These are phyloP conservation scores for Aspergillus alliaceus DNA, from an alignment of 2,329 filamentous ascomycete species.

Conservation along the genomic window DNA sequence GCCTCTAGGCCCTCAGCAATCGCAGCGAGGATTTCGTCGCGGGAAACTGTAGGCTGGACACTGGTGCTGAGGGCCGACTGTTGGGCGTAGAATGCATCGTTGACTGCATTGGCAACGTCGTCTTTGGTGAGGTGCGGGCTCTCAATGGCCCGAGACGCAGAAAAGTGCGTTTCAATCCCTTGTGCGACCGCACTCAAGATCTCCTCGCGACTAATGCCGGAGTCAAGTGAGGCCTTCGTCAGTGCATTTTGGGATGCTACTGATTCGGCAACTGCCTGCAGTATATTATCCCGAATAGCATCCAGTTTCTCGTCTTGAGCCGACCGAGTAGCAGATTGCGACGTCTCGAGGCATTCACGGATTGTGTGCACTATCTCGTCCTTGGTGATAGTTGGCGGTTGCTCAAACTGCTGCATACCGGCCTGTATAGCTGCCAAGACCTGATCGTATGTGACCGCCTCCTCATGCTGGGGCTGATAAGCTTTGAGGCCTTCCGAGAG, in stretches of 20 bases:
- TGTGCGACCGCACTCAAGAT: slow-evolving; percentile 62
- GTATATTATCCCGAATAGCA: slow-evolving; percentile 33
- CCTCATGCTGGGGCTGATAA: slow-evolving; percentile 57
- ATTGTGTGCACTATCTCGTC: slow-evolving; percentile 84
- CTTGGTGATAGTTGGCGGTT: slow-evolving; percentile 67
- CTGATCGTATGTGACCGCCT: slow-evolving; percentile 74
- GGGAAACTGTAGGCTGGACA: slow-evolving; percentile 48
- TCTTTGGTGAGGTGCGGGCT: slow-evolving; percentile 29
- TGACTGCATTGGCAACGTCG: slow-evolving; percentile 31
- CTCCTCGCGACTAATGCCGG: slow-evolving; percentile 53
- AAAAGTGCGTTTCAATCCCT: slow-evolving; percentile 51
- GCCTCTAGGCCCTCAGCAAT: slow-evolving; percentile 59
- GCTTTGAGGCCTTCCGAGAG: slow-evolving; percentile 82
- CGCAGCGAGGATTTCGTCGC: slow-evolving; percentile 57
- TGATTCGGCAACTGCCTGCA: slow-evolving; percentile 32
- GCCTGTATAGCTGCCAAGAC: slow-evolving; percentile 84
- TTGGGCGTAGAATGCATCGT: slow-evolving; percentile 34
- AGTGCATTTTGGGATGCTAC: slow-evolving; percentile 32
- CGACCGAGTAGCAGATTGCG: slow-evolving; percentile 45
- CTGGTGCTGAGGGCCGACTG: slow-evolving; percentile 29
- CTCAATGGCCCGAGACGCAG: slow-evolving; percentile 57
- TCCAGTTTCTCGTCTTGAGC: slow-evolving; percentile 29
- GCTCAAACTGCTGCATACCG: slow-evolving; percentile 77
- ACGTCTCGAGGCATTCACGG: slow-evolving; percentile 80
- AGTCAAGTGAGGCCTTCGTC: slow-evolving; percentile 30